These are phyloP conservation scores for Pseudopyrenochaeta lycopersici DNA, from an alignment of 2,329 filamentous ascomycete species.

Conservation along the genomic window DNA sequence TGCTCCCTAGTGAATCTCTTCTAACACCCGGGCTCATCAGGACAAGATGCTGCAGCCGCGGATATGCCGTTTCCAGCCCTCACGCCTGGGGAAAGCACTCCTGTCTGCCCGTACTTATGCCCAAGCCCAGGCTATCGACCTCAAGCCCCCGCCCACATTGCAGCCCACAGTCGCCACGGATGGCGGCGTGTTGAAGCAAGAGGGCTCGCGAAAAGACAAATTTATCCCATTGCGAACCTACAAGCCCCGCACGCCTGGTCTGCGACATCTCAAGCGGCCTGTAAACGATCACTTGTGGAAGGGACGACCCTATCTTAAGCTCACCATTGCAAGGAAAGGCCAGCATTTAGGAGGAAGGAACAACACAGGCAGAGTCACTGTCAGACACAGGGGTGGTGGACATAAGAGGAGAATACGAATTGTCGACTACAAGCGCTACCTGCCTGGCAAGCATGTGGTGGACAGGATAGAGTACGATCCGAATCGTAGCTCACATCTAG, in stretches of 20 bases:
- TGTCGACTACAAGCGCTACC: conserved; percentile 84
- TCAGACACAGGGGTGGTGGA: conserved; percentile 91
- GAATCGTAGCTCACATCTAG: conserved; percentile 91
- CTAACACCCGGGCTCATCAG: conserved; percentile 22
- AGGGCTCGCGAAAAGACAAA: conserved; percentile 41
- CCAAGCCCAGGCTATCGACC: conserved; percentile 51
- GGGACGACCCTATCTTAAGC: conserved; percentile 79
- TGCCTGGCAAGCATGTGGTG: conserved; percentile 83
- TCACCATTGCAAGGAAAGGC: conserved; percentile 93
- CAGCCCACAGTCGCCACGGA: conserved; percentile 46
- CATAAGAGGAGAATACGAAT: conserved; percentile 90
- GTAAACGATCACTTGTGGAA: conserved; percentile 98
- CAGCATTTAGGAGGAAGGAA: conserved; percentile 94
- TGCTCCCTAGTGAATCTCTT: conserved; percentile 25
- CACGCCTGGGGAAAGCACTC: conserved; percentile 59
- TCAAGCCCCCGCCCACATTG: conserved; percentile 38
- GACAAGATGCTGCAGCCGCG: conserved; percentile 71
- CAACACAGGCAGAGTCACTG: conserved; percentile 82
- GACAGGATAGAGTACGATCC: conserved; percentile 98
- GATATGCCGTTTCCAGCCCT: conserved; percentile 64
- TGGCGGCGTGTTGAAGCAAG: conserved; percentile 26
- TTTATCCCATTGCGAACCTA: conserved; percentile 76
- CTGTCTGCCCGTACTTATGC: conserved; percentile 63
- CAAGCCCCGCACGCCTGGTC: conserved; percentile 90
- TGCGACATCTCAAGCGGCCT: conserved; percentile 88